These are phyloP conservation scores for Ogataea ganodermae DNA, from an alignment of 805 yeast genomes.

Conservation along the genomic window DNA sequence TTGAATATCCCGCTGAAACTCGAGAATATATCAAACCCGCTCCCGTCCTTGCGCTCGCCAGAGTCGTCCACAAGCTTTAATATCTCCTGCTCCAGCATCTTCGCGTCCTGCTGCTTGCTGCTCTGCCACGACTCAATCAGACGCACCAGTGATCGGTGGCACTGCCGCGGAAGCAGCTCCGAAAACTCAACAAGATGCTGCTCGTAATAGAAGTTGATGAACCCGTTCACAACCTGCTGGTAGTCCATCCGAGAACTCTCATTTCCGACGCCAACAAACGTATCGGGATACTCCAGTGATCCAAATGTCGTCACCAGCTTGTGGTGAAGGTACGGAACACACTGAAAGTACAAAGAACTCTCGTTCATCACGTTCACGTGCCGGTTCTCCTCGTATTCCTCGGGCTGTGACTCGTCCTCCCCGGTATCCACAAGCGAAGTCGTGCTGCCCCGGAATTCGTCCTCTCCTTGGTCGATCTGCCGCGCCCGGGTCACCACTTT, in stretches of 20 bases:
- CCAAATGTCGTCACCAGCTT: slow-evolving; percentile 28
- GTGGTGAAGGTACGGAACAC: slow-evolving; percentile 37
- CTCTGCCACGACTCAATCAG: slow-evolving; percentile 43
- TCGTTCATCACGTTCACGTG: slow-evolving; percentile 36
- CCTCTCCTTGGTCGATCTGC: slow-evolving; percentile 38
- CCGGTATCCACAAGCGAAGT: neutral
- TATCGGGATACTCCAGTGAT: slow-evolving; percentile 31
- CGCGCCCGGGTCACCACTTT: slow-evolving; percentile 34
- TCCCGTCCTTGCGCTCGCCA: slow-evolving; percentile 33
- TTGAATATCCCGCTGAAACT: slow-evolving; percentile 67
- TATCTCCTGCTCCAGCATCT: slow-evolving; percentile 41
- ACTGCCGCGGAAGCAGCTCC: slow-evolving; percentile 36
- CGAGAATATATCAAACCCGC: slow-evolving; percentile 51
- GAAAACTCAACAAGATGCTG: slow-evolving; percentile 37
- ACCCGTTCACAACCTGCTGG: slow-evolving; percentile 30
- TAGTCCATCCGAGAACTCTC: slow-evolving; percentile 31
- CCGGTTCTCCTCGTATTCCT: slow-evolving; percentile 1
- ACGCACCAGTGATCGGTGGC: slow-evolving; percentile 31
- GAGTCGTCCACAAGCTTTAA: slow-evolving; percentile 35
- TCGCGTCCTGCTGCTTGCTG: slow-evolving; percentile 38
- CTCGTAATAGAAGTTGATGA: slow-evolving; percentile 39
- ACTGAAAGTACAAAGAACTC: slow-evolving; percentile 37
- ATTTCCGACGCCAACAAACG: slow-evolving; percentile 10
- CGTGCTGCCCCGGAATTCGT: neutral
- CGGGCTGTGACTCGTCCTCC: neutral